phyloP scores from a whole-genome alignment of 2,329 filamentous ascomycete genomes.

The Xylaria sp. region DNA sequence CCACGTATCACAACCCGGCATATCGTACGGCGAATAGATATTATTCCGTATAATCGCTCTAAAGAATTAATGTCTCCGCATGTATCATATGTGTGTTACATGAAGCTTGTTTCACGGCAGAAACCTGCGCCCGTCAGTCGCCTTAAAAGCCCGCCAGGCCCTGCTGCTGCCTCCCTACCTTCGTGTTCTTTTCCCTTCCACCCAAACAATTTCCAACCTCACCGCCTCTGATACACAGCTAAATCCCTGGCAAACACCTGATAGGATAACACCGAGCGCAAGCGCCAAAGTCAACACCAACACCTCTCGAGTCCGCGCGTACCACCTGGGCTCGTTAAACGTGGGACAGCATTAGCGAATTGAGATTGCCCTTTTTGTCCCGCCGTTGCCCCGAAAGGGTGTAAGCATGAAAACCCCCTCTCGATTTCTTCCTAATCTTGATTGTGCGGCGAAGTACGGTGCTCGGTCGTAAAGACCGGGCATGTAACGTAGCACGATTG shows the following conservation, averaged over 20 bases:
- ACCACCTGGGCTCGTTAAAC: background rate
- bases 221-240: background rate
- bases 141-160: too few species aligned
- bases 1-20: too few species aligned
- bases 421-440: background rate
- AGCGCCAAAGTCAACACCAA: too few species aligned
- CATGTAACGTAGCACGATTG: background rate
- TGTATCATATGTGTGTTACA: too few species aligned
- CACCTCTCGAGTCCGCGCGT: background rate
- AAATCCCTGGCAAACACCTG: background rate
- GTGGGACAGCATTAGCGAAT: background rate
- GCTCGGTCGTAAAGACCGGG: background rate
- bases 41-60: too few species aligned
- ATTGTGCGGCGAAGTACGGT: background rate
- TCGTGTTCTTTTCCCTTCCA: too few species aligned
- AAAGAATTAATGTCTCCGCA: too few species aligned
- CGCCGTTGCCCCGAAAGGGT: background rate
- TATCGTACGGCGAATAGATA: too few species aligned
- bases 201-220: too few species aligned
- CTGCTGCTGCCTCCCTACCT: too few species aligned
- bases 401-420: background rate
- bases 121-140: too few species aligned
- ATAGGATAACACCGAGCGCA: background rate
- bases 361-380: background rate
- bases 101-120: too few species aligned